A percentile compares a stretch with the other conserved stretches of the same genome.
These are phyloP conservation scores for Saccharum spontaneum DNA, from an alignment of 176 grass and related monocot species.

Conservation along the genomic window DNA sequence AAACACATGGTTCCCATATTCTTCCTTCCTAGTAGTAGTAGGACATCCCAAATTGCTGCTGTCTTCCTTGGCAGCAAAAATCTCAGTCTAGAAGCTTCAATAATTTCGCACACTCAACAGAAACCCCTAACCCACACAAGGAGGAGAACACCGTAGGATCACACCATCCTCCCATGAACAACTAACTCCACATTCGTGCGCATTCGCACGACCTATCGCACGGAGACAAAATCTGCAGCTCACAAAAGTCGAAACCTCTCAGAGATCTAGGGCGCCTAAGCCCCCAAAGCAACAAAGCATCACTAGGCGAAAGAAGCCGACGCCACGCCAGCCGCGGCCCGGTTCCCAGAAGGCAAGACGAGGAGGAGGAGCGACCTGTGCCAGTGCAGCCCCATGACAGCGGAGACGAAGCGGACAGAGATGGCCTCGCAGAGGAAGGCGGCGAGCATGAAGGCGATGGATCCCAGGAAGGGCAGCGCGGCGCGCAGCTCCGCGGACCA, in stretches of 20 bases:
- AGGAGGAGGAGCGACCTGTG: conserved; percentile 49
- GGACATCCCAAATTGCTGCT: not conserved
- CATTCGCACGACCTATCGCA: not conserved
- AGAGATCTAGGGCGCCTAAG: conserved; percentile 26
- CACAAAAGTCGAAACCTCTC: not conserved
- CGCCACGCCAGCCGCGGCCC: not conserved
- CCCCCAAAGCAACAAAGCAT: not conserved
- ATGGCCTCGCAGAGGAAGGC: conserved; percentile 73
- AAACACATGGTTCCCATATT: not conserved
- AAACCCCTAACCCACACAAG: not conserved
- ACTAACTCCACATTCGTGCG: not conserved
- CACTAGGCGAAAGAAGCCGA: not conserved
- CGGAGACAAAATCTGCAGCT: not conserved
- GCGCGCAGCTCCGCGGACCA: conserved; percentile 76
- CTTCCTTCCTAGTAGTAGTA: not conserved
- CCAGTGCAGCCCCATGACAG: conserved; percentile 82
- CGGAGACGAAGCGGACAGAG: conserved; percentile 78
- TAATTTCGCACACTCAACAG: not conserved
- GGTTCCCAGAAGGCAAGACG: not conserved
- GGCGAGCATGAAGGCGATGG: conserved; percentile 68
- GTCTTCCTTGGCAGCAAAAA: not conserved
- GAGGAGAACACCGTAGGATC: not conserved
- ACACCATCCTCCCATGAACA: not conserved
- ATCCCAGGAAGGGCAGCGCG: conserved; percentile 66
- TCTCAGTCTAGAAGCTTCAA: not conserved